Base-by-base conservation (phyloP, 1,284 basidiomycete species). In the Puccinia brachypodii region DNA sequence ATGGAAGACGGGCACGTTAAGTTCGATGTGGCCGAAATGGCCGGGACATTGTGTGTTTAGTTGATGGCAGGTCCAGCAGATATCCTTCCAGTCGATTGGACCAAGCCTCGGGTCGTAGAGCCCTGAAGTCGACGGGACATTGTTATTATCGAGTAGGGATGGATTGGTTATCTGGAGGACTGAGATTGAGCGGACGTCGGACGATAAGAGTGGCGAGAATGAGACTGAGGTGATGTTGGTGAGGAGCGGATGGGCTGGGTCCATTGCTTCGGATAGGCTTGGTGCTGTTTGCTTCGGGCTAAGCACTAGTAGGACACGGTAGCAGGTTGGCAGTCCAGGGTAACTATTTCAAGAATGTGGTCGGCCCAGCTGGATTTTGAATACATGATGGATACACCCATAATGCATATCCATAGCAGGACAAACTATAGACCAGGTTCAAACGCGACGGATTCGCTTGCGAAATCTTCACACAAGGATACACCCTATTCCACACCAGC, bases 1-100 rank as follows among this genome's bases (percentile, higher is more conserved):
- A 86, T 99, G 96, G 87, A 94, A 99, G 16, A 99, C 94, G 36
- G 97, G 95, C 28, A 93, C 90, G 13, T 97, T 95, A 7, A 99
- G 91, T 85, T 98, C 95, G 84, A 99, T 96, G 88, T 99, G 97
- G n/a, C 97, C 97, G 88, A 94, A 99, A 88, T 99, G 97, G 8
- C 97, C 97, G 0, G 97, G 96, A 87, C 97, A 99, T 83, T 92
- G 92, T 87, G 92, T 98, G 85, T 94, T 95, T 72, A 91, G 93
- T 84, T 96, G 90, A 81, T 91, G 92, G 87, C 97, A 99, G 87
- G 97, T 98, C 84, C 93, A 89, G 87, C 97, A 99, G 83, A 98
- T 91, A 86, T 97, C 95, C 78, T 92, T 90, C 83, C 90, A 90
- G 85, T 92, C 92, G 87, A 92, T 92, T 38, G 97, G 97, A 1